Percentiles rank a stretch among this genome's conserved stretches.
phyloP scores from a whole-genome alignment of 129 eudicot genomes.

The Arctium lappa region DNA sequence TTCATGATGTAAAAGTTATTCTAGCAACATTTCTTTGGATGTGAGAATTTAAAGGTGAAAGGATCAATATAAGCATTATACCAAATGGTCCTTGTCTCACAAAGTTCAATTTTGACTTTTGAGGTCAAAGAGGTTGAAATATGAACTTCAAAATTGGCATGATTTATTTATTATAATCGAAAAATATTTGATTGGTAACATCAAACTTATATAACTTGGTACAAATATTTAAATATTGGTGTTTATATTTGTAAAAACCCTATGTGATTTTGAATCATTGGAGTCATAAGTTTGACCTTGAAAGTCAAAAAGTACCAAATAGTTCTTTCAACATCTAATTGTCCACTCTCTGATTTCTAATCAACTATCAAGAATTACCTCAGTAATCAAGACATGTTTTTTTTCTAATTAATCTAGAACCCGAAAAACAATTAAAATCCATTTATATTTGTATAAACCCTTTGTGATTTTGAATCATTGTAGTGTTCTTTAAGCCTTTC shows the following conservation, averaged over 20 bases:
- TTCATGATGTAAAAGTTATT: neutral
- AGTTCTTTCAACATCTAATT: neutral
- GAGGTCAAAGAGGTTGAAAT: neutral
- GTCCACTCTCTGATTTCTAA: constrained; percentile 6
- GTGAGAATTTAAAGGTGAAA: neutral
- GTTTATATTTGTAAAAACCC: neutral
- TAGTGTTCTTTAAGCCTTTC: neutral
- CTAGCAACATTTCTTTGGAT: neutral
- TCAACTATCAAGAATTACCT: neutral
- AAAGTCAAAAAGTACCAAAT: neutral
- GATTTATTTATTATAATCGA: neutral
- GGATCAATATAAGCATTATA: neutral
- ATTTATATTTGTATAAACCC: neutral
- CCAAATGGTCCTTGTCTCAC: neutral
- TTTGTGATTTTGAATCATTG: neutral
- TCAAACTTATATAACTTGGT: neutral
- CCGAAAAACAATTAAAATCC: neutral
- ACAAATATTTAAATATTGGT: neutral
- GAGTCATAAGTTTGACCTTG: neutral
- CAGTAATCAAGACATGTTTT: neutral
- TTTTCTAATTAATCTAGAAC: neutral
- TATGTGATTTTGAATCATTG: neutral
- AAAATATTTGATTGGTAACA: neutral
- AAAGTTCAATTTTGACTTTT: neutral
- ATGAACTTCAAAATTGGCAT: neutral